Percentiles rank a stretch among this genome's conserved stretches.
Evolutionary conservation across 1,284 basidiomycete genomes (phyloP).

Genomic region (Afroboletus lepidellus): DNA sequence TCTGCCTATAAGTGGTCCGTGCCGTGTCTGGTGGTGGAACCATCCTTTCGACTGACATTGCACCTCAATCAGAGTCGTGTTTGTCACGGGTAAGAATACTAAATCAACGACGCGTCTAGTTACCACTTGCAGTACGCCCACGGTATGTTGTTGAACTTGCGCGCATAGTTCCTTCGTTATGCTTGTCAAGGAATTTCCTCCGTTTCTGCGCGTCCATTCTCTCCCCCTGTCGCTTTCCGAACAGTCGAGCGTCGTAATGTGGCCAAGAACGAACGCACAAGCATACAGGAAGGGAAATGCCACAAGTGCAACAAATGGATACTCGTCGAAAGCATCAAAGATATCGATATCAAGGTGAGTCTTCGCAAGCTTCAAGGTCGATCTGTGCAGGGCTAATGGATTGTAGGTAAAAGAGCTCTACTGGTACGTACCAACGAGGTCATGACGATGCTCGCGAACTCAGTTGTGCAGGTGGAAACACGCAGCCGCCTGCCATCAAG

Average conservation of each 20-base stretch:
- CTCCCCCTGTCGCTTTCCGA: slow-evolving; percentile 60
- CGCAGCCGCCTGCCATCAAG: slow-evolving; percentile 67
- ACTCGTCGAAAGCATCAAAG: slow-evolving; percentile 66
- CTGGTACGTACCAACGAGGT: slow-evolving; percentile 47
- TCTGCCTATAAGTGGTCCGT: slow-evolving; percentile 76
- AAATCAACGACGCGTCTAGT: slow-evolving; percentile 34
- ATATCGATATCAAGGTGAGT: slow-evolving; percentile 62
- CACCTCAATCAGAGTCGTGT: slow-evolving; percentile 19
- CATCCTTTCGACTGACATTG: slow-evolving; percentile 6
- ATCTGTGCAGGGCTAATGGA: neutral
- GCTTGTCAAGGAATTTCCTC: slow-evolving; percentile 56
- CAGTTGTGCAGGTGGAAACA: slow-evolving; percentile 72
- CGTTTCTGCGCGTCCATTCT: slow-evolving; percentile 62
- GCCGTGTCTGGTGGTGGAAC: slow-evolving; percentile 14
- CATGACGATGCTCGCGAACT: slow-evolving; percentile 3
- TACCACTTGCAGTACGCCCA: slow-evolving; percentile 81
- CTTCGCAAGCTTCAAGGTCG: neutral
- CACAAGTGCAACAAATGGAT: slow-evolving; percentile 75
- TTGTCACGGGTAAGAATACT: slow-evolving; percentile 4
- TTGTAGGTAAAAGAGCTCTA: slow-evolving; percentile 67
- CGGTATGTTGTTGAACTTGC: slow-evolving; percentile 43
- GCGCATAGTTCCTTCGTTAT: neutral
- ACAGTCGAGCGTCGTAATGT: slow-evolving; percentile 42
- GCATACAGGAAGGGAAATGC: slow-evolving; percentile 68
- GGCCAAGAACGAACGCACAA: slow-evolving; percentile 56